Evolutionary conservation across 495 filamentous ascomycete genomes (phyloP).

Genomic region (Jackrogersella minutella): DNA sequence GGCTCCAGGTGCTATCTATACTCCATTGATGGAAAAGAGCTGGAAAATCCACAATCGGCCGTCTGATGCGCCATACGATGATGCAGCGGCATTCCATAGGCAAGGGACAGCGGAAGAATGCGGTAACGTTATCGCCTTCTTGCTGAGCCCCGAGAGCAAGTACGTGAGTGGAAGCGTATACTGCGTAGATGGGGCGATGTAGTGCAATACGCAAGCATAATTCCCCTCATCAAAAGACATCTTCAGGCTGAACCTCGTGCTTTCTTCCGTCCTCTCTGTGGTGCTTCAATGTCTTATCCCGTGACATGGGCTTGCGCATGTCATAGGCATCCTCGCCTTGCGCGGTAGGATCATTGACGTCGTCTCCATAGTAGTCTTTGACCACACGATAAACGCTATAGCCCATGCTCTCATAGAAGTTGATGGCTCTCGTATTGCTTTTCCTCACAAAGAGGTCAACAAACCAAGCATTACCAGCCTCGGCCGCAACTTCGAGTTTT

Average conservation of each 20-base stretch:
- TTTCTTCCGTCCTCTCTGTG: conserved; percentile 84
- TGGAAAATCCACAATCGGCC: conserved; percentile 47
- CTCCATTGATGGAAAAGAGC: conserved; percentile 57
- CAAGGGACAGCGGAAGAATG: conserved; percentile 51
- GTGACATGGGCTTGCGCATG: conserved; percentile 91
- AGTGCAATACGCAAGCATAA: conserved; percentile 2
- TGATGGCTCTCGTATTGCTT: conserved; percentile 84
- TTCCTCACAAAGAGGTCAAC: conserved; percentile 92
- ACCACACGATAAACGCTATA: conserved; percentile 88
- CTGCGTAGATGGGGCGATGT: conserved; percentile 47
- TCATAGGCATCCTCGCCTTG: conserved; percentile 86
- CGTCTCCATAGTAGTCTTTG: conserved; percentile 80
- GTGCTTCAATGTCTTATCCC: conserved; percentile 80
- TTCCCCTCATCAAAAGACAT: conserved; percentile 72
- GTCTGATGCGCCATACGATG: conserved; percentile 44
- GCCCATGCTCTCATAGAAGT: conserved; percentile 90
- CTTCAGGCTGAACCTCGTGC: conserved; percentile 78
- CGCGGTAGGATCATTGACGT: conserved; percentile 72
- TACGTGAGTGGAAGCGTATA: conserved; percentile 60
- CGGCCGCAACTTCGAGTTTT: conserved; percentile 79
- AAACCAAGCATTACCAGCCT: conserved; percentile 88
- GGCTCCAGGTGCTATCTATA: conserved; percentile 65
- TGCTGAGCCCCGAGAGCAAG: conserved; percentile 63
- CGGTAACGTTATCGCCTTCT: conserved; percentile 58
- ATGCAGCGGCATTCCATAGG: conserved; percentile 48